Conservation (phyloP, 352 stramenopile species). For the Globisporangium nagaii region DNA sequence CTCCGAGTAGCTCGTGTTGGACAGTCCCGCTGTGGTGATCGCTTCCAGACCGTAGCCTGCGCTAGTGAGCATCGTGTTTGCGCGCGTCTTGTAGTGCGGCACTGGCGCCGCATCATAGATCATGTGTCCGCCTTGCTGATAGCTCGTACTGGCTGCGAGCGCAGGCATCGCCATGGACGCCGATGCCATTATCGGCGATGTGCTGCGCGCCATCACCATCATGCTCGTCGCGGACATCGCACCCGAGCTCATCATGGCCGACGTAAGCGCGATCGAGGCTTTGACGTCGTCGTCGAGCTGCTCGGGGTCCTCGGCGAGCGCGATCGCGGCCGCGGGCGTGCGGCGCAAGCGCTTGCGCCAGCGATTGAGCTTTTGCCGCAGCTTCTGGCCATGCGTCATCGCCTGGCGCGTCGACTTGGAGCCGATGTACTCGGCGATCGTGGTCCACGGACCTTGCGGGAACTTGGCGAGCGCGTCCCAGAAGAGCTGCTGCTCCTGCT, state of each 20-base stretch:
- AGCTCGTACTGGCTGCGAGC: not conserved
- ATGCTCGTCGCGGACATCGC: not conserved
- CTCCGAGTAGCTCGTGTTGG: constrained; percentile 2
- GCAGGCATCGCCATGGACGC: not conserved
- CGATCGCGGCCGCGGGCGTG: constrained; percentile 4
- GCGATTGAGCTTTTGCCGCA: constrained; percentile 43
- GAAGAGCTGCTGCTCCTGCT: constrained; percentile 34
- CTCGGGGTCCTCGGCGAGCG: not conserved
- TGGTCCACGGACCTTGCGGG: constrained; percentile 38
- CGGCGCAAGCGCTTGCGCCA: constrained; percentile 31
- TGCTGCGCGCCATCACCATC: constrained; percentile 1
- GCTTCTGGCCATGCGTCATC: constrained; percentile 47
- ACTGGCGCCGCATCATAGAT: not conserved
- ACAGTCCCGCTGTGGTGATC: not conserved
- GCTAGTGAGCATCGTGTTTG: not conserved
- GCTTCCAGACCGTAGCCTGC: not conserved
- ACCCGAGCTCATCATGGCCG: constrained; percentile 9
- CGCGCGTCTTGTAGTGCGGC: not conserved
- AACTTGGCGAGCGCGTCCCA: constrained; percentile 33
- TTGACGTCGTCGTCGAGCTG: constrained; percentile 5
- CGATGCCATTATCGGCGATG: constrained; percentile 2
- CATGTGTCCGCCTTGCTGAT: not conserved
- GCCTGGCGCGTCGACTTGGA: constrained; percentile 36
- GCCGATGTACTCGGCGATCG: constrained; percentile 37
- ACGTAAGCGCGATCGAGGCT: constrained; percentile 6